Base-by-base conservation (phyloP, 257 asterid species). In the Galeopsis tetrahit region DNA sequence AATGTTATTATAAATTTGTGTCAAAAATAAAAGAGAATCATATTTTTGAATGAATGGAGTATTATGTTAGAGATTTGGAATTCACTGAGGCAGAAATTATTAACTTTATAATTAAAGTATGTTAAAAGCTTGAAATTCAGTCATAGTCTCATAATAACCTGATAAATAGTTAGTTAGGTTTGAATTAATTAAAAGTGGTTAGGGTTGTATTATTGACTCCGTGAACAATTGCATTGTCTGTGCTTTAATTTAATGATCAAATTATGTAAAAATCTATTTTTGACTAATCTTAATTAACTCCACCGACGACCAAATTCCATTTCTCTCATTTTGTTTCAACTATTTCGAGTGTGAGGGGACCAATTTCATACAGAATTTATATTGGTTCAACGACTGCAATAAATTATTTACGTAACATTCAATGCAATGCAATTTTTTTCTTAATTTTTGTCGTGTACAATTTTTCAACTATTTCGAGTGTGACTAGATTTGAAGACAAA, bases 121-220 rank as follows among this genome's bases (percentile, higher is more conserved):
- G 55, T 48, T 46, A 10, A 46, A 46, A 10, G 28, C 11, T 46
- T n/a, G 21, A 48, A 48, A 11, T 11, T 46, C 17, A 36, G 40
- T 36, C 7, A 38, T 38, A 10, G 51, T 10, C 51, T 44, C 52
- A 46, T 46, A 44, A 44, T 44, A 6, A 38, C 43, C 7, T 6
- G 14, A 46, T 46, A 10, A 46, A 44, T n/a, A 44, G n/a, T 69
- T 55, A 4, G 66, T 56, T 69, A 28, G 43, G 66, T 40, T 70
- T 70, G 15, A 69, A 39, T 56, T 39, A 56, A 39, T 10, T 21
- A 5, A 69, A 69, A 31, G 64, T 57, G 0, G 0, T 66, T 49
- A 66, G 13, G 31, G 17, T 13, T 15, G 32, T 38, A 52, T 60
- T 14, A 17, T 15, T 10, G 7, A 51, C 52, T 68, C 15, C 52